Evolutionary conservation across 1,284 basidiomycete genomes (phyloP), one percentile per base, ranked within the genome.

Genomic region (Apiotrichum porosum): DNA sequence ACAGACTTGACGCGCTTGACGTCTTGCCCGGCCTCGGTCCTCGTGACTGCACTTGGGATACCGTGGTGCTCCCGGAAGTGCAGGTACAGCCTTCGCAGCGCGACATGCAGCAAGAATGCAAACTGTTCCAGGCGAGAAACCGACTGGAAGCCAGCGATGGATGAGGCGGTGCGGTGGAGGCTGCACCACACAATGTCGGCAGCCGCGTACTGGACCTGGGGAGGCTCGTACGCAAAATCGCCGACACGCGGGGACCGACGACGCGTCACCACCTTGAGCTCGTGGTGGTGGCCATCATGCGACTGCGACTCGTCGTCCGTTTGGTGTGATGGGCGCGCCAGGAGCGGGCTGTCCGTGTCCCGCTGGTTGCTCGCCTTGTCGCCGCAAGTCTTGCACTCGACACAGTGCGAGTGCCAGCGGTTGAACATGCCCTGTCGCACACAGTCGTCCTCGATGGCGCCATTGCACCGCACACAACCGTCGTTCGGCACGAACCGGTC

Each of bases 41-140:
- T 43, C 6, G 62, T 49, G 9, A 55, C 37, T 2, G 55, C 65
- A 45, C 62, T 65, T 2, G 88, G 84, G 22, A 97, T 86, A 18
- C 92, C 86, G 24, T 93, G 92, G 58, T 91, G 84, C 74, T 90
- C 88, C 76, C 90, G 87, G 65, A 97, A 78, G 49, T 97, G 79
- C 36, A 90, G 81, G 73, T 92, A 97, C 46, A 99, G 77, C 62
- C 94, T 81, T 57, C 93, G 81, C 47, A 99, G 79, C 5, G 94
- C 95, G 17, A 98, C 95, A 62, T 97, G 93, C 45, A 99, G 77
- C 52, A 99, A 75, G 77, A 95, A 99, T 0, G 95, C 88, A 71
- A 97, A 99, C 70, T 99, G 94, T 76, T 99, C 94, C 58, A 99
- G 76, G 52, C 94, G 80, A 44, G 93, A 91, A 15, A 97, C 94